Percentiles rank a stretch among this genome's conserved stretches.
Evolutionary conservation across 305 asterid genomes (phyloP).

Genomic region (Plantago lanceolata): DNA sequence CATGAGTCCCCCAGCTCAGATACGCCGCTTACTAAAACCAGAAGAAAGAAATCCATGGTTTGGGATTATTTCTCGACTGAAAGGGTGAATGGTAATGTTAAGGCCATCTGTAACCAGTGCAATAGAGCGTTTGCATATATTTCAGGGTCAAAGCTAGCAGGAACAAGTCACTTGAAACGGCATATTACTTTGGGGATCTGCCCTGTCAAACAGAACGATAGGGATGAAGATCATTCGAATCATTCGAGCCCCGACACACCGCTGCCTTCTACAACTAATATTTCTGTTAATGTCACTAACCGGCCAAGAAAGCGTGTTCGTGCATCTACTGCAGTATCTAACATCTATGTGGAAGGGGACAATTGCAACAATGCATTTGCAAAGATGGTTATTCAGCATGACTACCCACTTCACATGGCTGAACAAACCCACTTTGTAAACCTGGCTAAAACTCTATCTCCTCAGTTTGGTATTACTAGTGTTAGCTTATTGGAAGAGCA

Average conservation of each 20-base stretch:
- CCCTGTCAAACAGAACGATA: slow-evolving; percentile 43
- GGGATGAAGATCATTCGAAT: slow-evolving; percentile 36
- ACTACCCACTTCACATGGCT: slow-evolving; percentile 72
- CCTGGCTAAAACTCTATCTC: slow-evolving; percentile 57
- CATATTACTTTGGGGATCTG: slow-evolving; percentile 75
- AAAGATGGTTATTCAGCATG: slow-evolving; percentile 73
- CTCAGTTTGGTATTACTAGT: slow-evolving; percentile 45
- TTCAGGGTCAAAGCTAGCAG: slow-evolving; percentile 68
- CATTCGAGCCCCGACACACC: slow-evolving; percentile 9
- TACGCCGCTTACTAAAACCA: slow-evolving; percentile 44
- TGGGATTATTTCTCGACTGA: slow-evolving; percentile 77
- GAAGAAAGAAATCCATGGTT: slow-evolving; percentile 73
- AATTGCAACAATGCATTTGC: slow-evolving; percentile 50
- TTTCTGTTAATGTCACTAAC: slow-evolving; percentile 41
- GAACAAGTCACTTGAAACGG: slow-evolving; percentile 90
- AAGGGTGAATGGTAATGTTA: slow-evolving; percentile 39
- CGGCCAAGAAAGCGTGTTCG: slow-evolving; percentile 59
- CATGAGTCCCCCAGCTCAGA: slow-evolving; percentile 43
- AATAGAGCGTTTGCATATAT: slow-evolving; percentile 70
- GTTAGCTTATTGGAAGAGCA: slow-evolving; percentile 41
- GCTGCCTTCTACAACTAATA: slow-evolving; percentile 31
- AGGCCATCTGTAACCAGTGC: slow-evolving; percentile 81
- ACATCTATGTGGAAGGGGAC: slow-evolving; percentile 35
- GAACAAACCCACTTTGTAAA: slow-evolving; percentile 55
- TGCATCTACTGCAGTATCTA: slow-evolving; percentile 38